These are phyloP conservation scores for Eragrostis tef DNA, from an alignment of 202 grass and related monocot genomes.

Conservation along the genomic window DNA sequence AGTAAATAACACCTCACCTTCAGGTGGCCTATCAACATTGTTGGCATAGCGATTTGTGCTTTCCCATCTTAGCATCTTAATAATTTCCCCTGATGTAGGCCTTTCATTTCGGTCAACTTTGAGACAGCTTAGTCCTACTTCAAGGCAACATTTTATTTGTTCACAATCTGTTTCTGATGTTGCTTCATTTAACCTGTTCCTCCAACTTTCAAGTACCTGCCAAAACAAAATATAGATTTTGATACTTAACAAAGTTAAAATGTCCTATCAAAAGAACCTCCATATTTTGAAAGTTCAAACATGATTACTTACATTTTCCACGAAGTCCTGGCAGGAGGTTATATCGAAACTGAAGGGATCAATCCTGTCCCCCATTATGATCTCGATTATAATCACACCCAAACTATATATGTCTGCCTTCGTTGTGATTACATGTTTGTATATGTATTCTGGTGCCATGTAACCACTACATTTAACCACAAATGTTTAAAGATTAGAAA, in stretches of 20 bases:
- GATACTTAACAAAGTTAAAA: no score
- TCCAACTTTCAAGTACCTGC: neutral
- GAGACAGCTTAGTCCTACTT: neutral
- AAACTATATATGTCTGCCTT: conserved; percentile 12
- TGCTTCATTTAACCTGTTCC: neutral
- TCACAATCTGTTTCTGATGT: neutral
- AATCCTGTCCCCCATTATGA: neutral
- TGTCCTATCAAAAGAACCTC: neutral
- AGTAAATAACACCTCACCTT: no score
- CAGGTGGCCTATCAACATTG: no score
- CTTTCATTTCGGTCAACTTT: no score
- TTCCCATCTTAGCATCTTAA: no score
- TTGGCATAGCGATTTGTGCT: no score
- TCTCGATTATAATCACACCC: neutral
- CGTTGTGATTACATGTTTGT: neutral
- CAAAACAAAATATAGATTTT: neutral
- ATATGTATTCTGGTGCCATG: neutral
- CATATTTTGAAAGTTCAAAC: neutral
- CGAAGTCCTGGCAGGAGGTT: neutral
- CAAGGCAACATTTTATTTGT: neutral
- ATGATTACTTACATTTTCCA: neutral
- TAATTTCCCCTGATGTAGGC: no score
- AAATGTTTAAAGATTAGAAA: no score
- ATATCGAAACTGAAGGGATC: neutral
- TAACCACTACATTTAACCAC: no score